A percentile compares a stretch with the other conserved stretches of the same genome.
phyloP scores from a whole-genome alignment of 148 eudicot species.

The Chenopodium formosanum region DNA sequence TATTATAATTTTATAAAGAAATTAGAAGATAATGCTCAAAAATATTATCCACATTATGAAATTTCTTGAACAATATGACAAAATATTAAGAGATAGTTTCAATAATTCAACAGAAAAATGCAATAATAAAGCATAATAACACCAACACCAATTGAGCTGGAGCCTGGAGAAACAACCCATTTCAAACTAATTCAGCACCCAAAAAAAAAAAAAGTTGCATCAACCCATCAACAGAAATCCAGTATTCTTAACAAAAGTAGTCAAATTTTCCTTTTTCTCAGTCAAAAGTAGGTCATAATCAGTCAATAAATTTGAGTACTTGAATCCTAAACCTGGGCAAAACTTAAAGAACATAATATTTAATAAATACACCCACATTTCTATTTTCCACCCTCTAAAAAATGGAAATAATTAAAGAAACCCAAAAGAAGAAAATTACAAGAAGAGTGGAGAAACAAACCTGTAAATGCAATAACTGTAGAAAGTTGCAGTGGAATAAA shows the following conservation, averaged over 20 bases:
- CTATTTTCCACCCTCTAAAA: background rate
- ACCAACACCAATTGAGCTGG: background rate
- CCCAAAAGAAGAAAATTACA: background rate
- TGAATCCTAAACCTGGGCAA: conserved; percentile 9
- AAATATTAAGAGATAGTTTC: background rate
- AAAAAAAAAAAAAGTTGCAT: too few relatives aligned
- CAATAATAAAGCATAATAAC: background rate
- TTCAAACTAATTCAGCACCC: background rate
- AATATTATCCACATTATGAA: background rate
- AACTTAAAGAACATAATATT: too few relatives aligned
- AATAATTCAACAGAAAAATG: background rate
- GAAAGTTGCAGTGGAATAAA: conserved; percentile 23
- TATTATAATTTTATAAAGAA: background rate
- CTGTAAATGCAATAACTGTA: conserved; percentile 15
- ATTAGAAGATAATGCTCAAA: conserved; percentile 1
- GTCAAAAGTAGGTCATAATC: conserved; percentile 22
- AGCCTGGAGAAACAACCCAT: background rate
- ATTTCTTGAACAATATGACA: background rate
- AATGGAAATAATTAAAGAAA: background rate
- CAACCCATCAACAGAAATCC: background rate
- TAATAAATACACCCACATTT: background rate
- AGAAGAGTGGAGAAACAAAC: conserved; percentile 13
- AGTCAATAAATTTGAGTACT: background rate
- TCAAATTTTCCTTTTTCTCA: background rate
- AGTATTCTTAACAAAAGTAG: background rate